Evolutionary conservation across 108 stramenopile species (phyloP), one percentile per base, ranked within the genome.

Genomic region (Conticribra weissflogii): DNA sequence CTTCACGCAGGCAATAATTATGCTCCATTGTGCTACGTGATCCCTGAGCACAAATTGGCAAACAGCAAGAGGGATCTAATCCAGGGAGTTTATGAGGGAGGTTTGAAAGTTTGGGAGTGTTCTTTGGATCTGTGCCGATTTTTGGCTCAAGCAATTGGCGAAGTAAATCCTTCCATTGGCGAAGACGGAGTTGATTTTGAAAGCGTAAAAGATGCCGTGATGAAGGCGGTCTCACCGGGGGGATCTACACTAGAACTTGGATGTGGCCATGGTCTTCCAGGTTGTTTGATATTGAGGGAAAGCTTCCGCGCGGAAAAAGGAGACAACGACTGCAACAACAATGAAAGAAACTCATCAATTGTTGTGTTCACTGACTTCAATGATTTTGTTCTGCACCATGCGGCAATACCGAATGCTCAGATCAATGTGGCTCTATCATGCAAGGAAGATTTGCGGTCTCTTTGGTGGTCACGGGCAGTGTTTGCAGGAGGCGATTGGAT

Each of bases 41-140:
- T 59, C 3, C 76, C 68, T 28, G 49, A 78, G 5, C 57, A 59
- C 22, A 59, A 54, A 47, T n/a, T 65, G 14, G 46, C 55, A 47
- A 49, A 58, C 31, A 45, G 58, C 21, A 49, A 46, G 28, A 77
- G 81, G n/a, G 87, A 85, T 54, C 30, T 88, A 8, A 84, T 83
- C 14, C 88, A 89, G 19, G 90, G 90, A n/a, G 82, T 86, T 1
- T 94, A 94, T 62, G 93, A 94, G 65, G 93, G 93, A 14, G 93
- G 93, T 9, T 48, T 88, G 25, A 88, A 90, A 48, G 82, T 92
- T 5, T 94, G 93, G 93, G 93, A 94, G 52, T 91, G 93, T 54
- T 87, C 86, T 51, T 4, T 92, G 5, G 93, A 94, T 64, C 62
- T 94, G 21, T 86, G 89, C 50, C 85, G 80, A 23, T 88, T 81